Conservation (phyloP, 139 green algal species). For the Gonium pectorale region DNA sequence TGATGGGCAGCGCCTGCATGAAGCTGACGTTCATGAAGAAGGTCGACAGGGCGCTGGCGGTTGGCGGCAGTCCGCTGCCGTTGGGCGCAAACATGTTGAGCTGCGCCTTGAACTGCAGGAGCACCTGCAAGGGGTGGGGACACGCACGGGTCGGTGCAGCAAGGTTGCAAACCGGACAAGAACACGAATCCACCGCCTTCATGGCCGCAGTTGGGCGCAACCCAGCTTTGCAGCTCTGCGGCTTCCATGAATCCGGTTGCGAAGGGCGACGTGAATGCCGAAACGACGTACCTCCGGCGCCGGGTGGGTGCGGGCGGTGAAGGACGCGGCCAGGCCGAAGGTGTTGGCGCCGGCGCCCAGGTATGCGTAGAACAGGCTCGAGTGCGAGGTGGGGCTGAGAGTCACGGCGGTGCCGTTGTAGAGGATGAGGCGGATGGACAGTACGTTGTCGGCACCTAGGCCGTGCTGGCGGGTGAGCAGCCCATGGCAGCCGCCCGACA, state of each 20-base stretch:
- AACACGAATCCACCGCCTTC: too few species aligned
- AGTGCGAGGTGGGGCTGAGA: background rate
- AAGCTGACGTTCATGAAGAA: background rate
- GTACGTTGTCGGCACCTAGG: constrained; percentile 22
- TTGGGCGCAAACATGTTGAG: background rate
- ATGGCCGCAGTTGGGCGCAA: too few species aligned
- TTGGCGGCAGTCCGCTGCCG: background rate
- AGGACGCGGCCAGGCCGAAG: constrained; percentile 8
- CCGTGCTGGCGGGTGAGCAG: constrained; percentile 12
- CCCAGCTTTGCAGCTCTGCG: too few species aligned
- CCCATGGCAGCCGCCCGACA: constrained; percentile 27
- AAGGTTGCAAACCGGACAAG: too few species aligned
- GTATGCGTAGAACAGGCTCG: constrained; percentile 24
- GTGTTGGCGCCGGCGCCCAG: constrained; percentile 15
- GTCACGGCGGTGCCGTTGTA: constrained; percentile 17
- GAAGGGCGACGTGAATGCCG: too few species aligned
- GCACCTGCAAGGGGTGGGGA: too few species aligned
- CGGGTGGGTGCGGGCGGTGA: constrained; percentile 9
- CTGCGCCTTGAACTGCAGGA: background rate
- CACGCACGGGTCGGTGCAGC: too few species aligned
- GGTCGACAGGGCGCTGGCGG: background rate
- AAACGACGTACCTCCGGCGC: too few species aligned
- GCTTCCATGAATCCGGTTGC: too few species aligned
- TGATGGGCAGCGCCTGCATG: background rate
- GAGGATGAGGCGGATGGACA: constrained; percentile 5